Evolutionary conservation across 2,329 filamentous ascomycete genomes (phyloP).

Genomic region (Aspergillus jensenii): DNA sequence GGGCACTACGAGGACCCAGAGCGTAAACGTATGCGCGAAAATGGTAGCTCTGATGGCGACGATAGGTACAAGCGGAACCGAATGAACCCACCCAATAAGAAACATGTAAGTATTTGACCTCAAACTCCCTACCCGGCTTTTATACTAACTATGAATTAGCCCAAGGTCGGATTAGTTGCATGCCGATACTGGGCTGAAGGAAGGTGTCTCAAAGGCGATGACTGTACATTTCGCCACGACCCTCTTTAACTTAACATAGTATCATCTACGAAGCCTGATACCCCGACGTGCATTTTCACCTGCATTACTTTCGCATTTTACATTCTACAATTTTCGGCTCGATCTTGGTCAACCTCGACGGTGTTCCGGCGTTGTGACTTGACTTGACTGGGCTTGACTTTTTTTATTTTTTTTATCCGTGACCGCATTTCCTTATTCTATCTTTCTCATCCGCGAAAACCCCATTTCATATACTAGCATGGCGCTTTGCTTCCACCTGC

Average conservation of each 20-base stretch:
- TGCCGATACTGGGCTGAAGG: conserved; percentile 57
- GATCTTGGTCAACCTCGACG: neutral
- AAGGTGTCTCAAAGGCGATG: conserved; percentile 53
- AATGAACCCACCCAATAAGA: conserved; percentile 34
- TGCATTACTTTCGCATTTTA: conserved; percentile 8
- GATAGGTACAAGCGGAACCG: conserved; percentile 38
- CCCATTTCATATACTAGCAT: neutral
- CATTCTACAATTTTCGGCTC: neutral
- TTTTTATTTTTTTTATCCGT: neutral
- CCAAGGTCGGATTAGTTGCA: conserved; percentile 45
- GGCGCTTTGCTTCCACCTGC: neutral
- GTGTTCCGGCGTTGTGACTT: conserved; percentile 11
- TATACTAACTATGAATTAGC: conserved; percentile 27
- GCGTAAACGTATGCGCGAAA: conserved; percentile 41
- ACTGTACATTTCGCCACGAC: conserved; percentile 53
- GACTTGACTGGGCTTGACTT: neutral
- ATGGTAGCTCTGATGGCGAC: conserved; percentile 32
- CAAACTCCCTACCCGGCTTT: neutral
- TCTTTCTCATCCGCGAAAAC: neutral
- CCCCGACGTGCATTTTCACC: conserved; percentile 5
- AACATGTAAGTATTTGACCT: conserved; percentile 32
- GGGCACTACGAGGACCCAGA: conserved; percentile 41
- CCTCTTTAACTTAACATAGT: conserved; percentile 15
- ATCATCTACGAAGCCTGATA: conserved; percentile 15
- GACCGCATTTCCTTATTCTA: neutral